Evolutionary conservation across 2,329 filamentous ascomycete genomes (phyloP).

Genomic region (Pseudogymnoascus sp.): DNA sequence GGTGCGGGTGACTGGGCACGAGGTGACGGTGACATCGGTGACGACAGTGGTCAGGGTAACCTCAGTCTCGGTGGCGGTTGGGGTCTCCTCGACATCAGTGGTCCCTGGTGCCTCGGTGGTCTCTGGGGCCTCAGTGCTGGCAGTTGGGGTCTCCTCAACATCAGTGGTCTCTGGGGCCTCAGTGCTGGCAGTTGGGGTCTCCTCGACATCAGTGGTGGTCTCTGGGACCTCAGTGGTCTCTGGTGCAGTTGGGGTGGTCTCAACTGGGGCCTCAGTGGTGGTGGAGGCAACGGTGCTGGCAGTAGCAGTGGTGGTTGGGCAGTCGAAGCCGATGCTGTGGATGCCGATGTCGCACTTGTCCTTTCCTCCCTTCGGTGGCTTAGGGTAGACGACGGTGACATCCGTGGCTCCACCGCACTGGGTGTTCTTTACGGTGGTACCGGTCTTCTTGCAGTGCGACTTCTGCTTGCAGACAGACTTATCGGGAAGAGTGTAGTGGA

Average conservation of each 20-base stretch:
- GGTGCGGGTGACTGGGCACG: conserved; percentile 24
- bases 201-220: conserved; percentile 11
- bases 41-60: conserved; percentile 14
- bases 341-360: conserved; percentile 64
- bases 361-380: conserved; percentile 45
- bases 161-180: neutral
- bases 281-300: conserved; percentile 18
- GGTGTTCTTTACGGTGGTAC: conserved; percentile 67
- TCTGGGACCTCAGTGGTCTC: conserved; percentile 9
- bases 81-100: neutral
- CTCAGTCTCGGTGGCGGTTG: neutral
- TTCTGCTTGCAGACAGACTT: conserved; percentile 76
- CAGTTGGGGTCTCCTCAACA: neutral
- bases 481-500: conserved; percentile 81
- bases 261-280: conserved; percentile 13
- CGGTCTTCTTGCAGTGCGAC: conserved; percentile 56
- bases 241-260: conserved; percentile 19
- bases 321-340: conserved; percentile 70
- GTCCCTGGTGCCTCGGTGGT: neutral
- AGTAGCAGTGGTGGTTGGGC: conserved; percentile 30
- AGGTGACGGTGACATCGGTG: conserved; percentile 22
- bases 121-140: neutral
- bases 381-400: conserved; percentile 62
- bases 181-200: neutral
- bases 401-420: conserved; percentile 89